Evolutionary conservation across 1,139 yeast species (phyloP).

Genomic region (Kodamaea suecica): DNA sequence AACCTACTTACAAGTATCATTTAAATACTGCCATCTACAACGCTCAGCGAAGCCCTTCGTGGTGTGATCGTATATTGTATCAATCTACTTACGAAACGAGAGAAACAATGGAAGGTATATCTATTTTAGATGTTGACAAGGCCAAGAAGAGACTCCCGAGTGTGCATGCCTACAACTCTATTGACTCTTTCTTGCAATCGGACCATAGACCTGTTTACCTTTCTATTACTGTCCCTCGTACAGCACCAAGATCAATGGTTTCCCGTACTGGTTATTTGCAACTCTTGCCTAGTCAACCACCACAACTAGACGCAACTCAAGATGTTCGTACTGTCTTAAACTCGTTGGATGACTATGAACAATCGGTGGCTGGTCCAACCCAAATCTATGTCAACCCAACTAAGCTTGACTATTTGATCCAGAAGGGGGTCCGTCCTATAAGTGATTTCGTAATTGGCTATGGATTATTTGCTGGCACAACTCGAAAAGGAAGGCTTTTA

Average conservation of each 20-base stretch:
- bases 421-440: conserved; percentile 26
- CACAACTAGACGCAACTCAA: conserved; percentile 14
- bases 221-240: conserved; percentile 39
- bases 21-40: conserved; percentile 52
- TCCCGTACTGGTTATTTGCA: conserved; percentile 42
- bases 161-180: conserved; percentile 39
- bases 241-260: conserved; percentile 42
- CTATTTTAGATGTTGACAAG: conserved; percentile 2
- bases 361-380: conserved; percentile 40
- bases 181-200: conserved; percentile 31
- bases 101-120: conserved; percentile 3
- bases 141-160: conserved; percentile 18
- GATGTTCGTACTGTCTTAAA: conserved; percentile 10
- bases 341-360: conserved; percentile 13
- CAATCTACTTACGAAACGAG: conserved; percentile 41
- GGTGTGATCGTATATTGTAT: conserved; percentile 84
- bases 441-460: conserved; percentile 40
- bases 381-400: conserved; percentile 45
- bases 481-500: conserved; percentile 38
- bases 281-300: conserved; percentile 24
- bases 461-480: conserved; percentile 37
- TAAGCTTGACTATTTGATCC: conserved; percentile 30
- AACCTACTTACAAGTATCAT: conserved; percentile 73
- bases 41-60: conserved; percentile 67
- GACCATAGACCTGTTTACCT: conserved; percentile 49